These are phyloP conservation scores for Colletotrichum liaoningense DNA, from an alignment of 2,329 filamentous ascomycete species.

Conservation along the genomic window DNA sequence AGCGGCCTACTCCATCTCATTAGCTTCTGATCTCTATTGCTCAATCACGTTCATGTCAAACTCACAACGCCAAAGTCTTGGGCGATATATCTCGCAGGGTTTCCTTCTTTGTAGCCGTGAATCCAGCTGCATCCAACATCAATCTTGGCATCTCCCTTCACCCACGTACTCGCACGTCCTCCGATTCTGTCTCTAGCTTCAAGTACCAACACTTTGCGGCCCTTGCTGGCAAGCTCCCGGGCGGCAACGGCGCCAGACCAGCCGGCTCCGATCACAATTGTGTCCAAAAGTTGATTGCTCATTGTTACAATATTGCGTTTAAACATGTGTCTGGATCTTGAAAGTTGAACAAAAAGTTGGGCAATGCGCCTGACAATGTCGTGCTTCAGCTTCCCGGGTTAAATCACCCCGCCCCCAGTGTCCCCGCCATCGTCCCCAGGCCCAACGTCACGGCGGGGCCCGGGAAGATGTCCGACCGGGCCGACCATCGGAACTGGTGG, in stretches of 20 bases:
- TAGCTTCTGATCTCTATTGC: not conserved
- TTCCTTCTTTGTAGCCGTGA: slow-evolving; percentile 29
- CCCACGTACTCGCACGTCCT: slow-evolving; percentile 33
- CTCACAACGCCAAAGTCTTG: slow-evolving; percentile 32
- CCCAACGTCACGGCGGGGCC: slow-evolving; percentile 19
- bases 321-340: slow-evolving; percentile 8
- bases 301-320: slow-evolving; percentile 21
- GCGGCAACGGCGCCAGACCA: slow-evolving; percentile 31
- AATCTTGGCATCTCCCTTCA: slow-evolving; percentile 29
- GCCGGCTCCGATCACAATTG: slow-evolving; percentile 34
- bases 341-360: not conserved
- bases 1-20: slow-evolving; percentile 21
- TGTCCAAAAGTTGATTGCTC: slow-evolving; percentile 22
- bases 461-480: slow-evolving; percentile 34
- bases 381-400: slow-evolving; percentile 8
- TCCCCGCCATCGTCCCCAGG: slow-evolving; percentile 9
- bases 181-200: slow-evolving; percentile 35
- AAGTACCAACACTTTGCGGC: slow-evolving; percentile 27
- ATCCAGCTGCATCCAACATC: slow-evolving; percentile 35
- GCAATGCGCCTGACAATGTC: not conserved
- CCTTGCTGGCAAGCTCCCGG: slow-evolving; percentile 23
- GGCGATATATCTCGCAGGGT: slow-evolving; percentile 30
- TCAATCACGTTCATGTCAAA: not conserved
- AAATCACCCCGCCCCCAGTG: slow-evolving; percentile 9
- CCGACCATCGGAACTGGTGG: slow-evolving; percentile 34